A percentile compares a stretch with the other conserved stretches of the same genome.
Conservation (phyloP, 1,284 basidiomycete species). For the Trichosporon sp. region DNA sequence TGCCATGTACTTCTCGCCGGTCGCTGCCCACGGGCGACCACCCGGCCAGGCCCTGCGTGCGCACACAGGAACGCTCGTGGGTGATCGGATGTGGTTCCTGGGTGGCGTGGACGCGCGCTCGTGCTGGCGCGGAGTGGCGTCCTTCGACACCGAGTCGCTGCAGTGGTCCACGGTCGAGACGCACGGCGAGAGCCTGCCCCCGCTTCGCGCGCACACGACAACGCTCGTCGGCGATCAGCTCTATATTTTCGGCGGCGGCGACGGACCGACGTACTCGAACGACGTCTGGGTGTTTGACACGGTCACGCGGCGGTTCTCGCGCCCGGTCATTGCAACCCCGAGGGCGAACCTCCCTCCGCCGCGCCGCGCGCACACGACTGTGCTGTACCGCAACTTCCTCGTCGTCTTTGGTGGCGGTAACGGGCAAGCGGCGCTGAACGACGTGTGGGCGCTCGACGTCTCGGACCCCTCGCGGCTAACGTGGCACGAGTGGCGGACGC, state of each 20-base stretch:
- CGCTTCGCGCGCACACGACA: slow-evolving; percentile 83
- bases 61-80: slow-evolving; percentile 80
- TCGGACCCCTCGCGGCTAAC: slow-evolving; percentile 49
- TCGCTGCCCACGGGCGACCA: slow-evolving; percentile 74
- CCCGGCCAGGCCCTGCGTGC: slow-evolving; percentile 77
- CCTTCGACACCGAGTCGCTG: slow-evolving; percentile 88
- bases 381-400: slow-evolving; percentile 71
- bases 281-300: slow-evolving; percentile 82
- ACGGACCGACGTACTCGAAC: slow-evolving; percentile 65
- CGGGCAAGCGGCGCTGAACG: slow-evolving; percentile 81
- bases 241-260: slow-evolving; percentile 82
- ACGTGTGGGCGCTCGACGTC: slow-evolving; percentile 81
- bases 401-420: slow-evolving; percentile 92
- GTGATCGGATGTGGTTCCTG: slow-evolving; percentile 79
- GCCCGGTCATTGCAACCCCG: slow-evolving; percentile 47
- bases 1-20: slow-evolving; percentile 83
- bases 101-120: slow-evolving; percentile 80
- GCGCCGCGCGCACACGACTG: slow-evolving; percentile 82
- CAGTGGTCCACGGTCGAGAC: slow-evolving; percentile 80
- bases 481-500: slow-evolving; percentile 61
- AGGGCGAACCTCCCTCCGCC: slow-evolving; percentile 62
- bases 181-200: slow-evolving; percentile 72
- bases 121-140: slow-evolving; percentile 76
- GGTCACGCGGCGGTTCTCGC: slow-evolving; percentile 67
- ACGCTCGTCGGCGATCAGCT: slow-evolving; percentile 77